Evolutionary conservation across 164 flowering plant species (phyloP).

Genomic region (Stephania cephalantha): DNA sequence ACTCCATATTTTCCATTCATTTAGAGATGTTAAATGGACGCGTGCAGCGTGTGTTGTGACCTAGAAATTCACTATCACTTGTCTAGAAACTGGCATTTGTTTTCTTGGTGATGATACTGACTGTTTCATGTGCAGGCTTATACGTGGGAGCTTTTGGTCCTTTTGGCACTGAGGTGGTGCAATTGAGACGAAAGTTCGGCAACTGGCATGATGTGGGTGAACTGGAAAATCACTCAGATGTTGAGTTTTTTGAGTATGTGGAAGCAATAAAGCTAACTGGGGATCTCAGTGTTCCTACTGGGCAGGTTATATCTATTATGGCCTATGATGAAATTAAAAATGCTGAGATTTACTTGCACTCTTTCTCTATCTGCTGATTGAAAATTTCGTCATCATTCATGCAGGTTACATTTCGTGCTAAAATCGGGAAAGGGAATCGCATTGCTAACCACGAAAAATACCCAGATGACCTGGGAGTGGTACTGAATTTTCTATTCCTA

Average conservation of each 20-base stretch:
- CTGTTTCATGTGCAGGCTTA: conserved; percentile 45
- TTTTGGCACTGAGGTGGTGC: conserved; percentile 89
- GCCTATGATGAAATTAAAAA: too few relatives aligned
- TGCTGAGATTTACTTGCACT: background rate
- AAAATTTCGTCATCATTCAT: background rate
- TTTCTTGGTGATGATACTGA: background rate
- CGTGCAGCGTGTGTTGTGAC: background rate
- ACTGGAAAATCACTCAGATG: conserved; percentile 33
- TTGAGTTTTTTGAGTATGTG: conserved; percentile 94
- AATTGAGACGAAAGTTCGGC: conserved; percentile 83
- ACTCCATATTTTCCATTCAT: background rate
- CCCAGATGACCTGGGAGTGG: conserved; percentile 96
- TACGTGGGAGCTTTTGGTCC: conserved; percentile 97
- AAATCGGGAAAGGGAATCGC: conserved; percentile 75
- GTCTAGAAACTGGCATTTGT: background rate
- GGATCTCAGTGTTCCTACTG: conserved; percentile 94
- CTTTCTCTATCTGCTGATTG: background rate
- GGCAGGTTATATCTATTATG: conserved; percentile 51
- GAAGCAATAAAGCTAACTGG: conserved; percentile 97
- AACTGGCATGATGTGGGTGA: conserved; percentile 55
- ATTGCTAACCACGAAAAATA: conserved; percentile 56
- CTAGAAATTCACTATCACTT: background rate
- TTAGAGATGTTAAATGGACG: background rate
- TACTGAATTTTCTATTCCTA: conserved; percentile 22
- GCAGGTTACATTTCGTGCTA: conserved; percentile 94